Conservation (phyloP, 2,329 filamentous ascomycete genomes). For the Fusarium sp. region DNA sequence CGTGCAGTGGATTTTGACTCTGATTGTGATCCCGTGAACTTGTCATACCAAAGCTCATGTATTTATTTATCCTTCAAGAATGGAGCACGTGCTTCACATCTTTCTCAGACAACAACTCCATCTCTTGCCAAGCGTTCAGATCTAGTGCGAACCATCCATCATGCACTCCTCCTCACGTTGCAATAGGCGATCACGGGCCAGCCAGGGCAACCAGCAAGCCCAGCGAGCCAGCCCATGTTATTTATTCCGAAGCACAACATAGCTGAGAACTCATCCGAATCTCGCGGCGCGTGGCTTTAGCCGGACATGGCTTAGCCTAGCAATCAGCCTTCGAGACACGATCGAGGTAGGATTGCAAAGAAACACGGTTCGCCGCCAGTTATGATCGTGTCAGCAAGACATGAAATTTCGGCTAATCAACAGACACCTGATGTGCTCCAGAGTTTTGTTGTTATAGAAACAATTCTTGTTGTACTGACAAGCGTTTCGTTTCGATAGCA, state of each 20-base stretch:
- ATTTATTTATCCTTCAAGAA: neutral
- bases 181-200: constrained; percentile 16
- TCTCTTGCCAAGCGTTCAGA: constrained; percentile 1
- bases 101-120: constrained; percentile 34
- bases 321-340: constrained; percentile 30
- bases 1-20: constrained; percentile 19
- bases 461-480: too few relatives aligned
- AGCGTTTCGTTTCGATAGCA: too few relatives aligned
- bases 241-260: constrained; percentile 6
- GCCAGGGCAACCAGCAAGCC: constrained; percentile 27
- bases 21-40: constrained; percentile 37
- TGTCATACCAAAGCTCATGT: constrained; percentile 3
- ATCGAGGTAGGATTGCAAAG: constrained; percentile 33
- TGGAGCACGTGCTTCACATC: constrained; percentile 28
- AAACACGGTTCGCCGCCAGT: constrained; percentile 23
- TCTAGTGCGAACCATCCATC: constrained; percentile 14
- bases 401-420: constrained; percentile 44
- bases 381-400: constrained; percentile 13
- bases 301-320: constrained; percentile 18
- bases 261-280: constrained; percentile 12
- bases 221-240: constrained; percentile 1
- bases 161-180: constrained; percentile 10
- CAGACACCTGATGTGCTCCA: neutral
- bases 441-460: too few relatives aligned
- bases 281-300: constrained; percentile 12